Conservation (phyloP, 257 asterid genomes). For the Oldenlandia corymbosa region DNA sequence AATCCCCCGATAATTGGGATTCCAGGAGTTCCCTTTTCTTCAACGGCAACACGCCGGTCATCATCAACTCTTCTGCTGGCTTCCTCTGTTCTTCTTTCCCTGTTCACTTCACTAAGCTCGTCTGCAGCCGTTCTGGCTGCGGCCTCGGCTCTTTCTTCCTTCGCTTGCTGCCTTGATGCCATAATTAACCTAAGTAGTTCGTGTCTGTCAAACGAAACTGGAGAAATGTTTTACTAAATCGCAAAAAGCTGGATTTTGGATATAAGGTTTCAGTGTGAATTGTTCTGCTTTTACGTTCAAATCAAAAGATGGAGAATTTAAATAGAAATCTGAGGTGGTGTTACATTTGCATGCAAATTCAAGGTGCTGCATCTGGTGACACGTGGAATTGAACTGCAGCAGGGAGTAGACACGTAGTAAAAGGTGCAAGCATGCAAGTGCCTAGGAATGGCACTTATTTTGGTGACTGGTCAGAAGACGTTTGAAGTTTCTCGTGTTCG, state of each 20-base stretch:
- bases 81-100: conserved; percentile 30
- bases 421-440: too few species aligned
- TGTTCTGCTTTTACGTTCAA: too few species aligned
- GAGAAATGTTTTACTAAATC: too few species aligned
- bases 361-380: background rate
- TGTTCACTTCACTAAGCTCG: conserved; percentile 46
- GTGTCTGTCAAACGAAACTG: too few species aligned
- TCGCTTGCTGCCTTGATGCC: conserved; percentile 42
- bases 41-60: conserved; percentile 8
- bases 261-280: too few species aligned
- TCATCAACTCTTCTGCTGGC: background rate
- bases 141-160: conserved; percentile 49
- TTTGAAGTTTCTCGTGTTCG: too few species aligned
- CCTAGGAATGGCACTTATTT: too few species aligned
- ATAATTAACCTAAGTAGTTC: too few species aligned
- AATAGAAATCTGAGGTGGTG: background rate
- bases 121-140: conserved; percentile 52
- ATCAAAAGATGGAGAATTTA: background rate
- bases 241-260: too few species aligned
- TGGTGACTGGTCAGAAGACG: too few species aligned
- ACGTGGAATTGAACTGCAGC: background rate
- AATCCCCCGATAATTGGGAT: conserved; percentile 28
- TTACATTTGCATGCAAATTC: background rate
- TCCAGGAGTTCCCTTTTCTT: conserved; percentile 17
- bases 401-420: background rate